A percentile compares a stretch with the other conserved stretches of the same genome.
Conservation (phyloP, 805 yeast species). For the Maudiozyma barnettii region DNA sequence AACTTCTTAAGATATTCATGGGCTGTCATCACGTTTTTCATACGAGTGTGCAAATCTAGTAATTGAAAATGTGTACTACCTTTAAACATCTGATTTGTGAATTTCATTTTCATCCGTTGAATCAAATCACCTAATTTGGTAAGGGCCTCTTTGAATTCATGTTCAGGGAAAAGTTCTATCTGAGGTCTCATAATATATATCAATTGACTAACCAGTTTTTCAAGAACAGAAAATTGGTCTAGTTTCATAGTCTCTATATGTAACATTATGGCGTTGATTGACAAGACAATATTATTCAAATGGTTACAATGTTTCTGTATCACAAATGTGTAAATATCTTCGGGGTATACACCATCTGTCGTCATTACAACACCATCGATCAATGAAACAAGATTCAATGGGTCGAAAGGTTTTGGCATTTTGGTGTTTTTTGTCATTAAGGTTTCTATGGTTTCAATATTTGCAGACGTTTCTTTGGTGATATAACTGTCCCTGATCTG, state of each 20-base stretch:
- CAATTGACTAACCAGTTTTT: slow-evolving; percentile 6
- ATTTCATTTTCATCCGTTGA: not conserved
- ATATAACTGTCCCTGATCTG: slow-evolving; percentile 1
- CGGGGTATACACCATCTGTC: slow-evolving; percentile 20
- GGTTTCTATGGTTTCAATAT: slow-evolving; percentile 2
- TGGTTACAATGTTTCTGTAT: slow-evolving; percentile 17
- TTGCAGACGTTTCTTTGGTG: not conserved
- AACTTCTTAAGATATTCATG: not conserved
- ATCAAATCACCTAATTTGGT: not conserved
- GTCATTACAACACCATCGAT: slow-evolving; percentile 6
- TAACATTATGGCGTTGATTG: slow-evolving; percentile 11
- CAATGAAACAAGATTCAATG: slow-evolving; percentile 1
- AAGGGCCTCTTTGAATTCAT: not conserved
- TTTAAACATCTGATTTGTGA: slow-evolving; percentile 8
- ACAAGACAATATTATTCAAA: slow-evolving; percentile 6
- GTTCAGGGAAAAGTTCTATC: not conserved
- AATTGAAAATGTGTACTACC: slow-evolving; percentile 9
- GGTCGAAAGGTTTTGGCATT: not conserved
- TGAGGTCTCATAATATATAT: not conserved
- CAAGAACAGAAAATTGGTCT: slow-evolving; percentile 16
- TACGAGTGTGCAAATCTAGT: slow-evolving; percentile 6
- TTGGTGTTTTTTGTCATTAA: not conserved
- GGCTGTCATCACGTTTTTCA: not conserved
- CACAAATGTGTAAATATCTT: slow-evolving; percentile 27
- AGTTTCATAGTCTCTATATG: slow-evolving; percentile 11